Evolutionary conservation across 805 yeast genomes (phyloP).

Genomic region (Debaryomyces prosopidis): DNA sequence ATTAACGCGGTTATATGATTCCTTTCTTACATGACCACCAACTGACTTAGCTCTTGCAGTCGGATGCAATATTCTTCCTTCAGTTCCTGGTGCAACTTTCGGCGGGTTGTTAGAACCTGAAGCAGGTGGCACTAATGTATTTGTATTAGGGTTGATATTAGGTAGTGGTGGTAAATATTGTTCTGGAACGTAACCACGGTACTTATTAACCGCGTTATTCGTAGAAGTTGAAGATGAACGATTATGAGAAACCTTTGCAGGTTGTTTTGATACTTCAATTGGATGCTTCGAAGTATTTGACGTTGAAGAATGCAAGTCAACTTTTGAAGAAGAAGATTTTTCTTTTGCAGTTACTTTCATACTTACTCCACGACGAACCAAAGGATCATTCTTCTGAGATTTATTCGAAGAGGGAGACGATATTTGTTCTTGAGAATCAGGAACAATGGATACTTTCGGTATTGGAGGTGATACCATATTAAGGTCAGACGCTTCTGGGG

Average conservation of each 20-base stretch:
- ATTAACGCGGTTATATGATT: conserved; percentile 34
- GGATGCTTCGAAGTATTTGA: conserved; percentile 3
- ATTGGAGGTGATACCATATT: conserved; percentile 10
- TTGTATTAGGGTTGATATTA: conserved; percentile 31
- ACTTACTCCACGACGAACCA: conserved; percentile 61
- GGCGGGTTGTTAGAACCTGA: conserved; percentile 2
- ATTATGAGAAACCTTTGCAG: conserved; percentile 20
- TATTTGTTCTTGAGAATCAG: conserved; percentile 11
- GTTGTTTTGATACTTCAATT: conserved; percentile 19
- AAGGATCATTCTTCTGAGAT: conserved; percentile 29
- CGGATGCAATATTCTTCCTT: conserved; percentile 56
- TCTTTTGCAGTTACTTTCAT: conserved; percentile 62
- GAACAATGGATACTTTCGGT: conserved; percentile 9
- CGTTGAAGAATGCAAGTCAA: conserved; percentile 11
- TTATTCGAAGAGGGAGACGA: conserved; percentile 12
- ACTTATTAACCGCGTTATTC: conserved; percentile 19
- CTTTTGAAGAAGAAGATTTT: conserved; percentile 29
- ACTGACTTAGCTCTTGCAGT: conserved; percentile 86
- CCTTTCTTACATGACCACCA: conserved; percentile 72
- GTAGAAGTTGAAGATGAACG: conserved; percentile 31
- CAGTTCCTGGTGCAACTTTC: conserved; percentile 8
- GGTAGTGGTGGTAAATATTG: conserved; percentile 48
- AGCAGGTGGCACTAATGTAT: conserved; percentile 14
- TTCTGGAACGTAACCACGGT: conserved; percentile 43
- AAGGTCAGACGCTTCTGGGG: conserved; percentile 6